phyloP scores from a whole-genome alignment of 257 asterid genomes.

The Hygrophila difformis region DNA sequence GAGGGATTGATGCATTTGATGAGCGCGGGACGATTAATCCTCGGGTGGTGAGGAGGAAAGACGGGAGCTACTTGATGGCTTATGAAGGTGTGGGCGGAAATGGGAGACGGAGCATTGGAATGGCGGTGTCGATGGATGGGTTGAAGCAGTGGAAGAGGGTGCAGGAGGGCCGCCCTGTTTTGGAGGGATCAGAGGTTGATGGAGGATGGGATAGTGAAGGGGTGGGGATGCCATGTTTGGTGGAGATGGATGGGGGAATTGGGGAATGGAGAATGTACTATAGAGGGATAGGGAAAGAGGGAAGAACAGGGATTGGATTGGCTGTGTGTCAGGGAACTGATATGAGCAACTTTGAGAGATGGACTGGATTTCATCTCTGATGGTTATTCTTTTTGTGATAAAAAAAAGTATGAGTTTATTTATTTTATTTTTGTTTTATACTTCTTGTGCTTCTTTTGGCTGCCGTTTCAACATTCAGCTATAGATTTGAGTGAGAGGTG shows the following conservation, averaged over 20 bases:
- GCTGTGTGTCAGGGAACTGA: conserved; percentile 64
- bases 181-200: conserved; percentile 29
- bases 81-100: conserved; percentile 60
- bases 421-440: no score
- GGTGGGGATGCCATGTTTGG: conserved; percentile 71
- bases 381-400: no score
- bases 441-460: neutral
- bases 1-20: conserved; percentile 41
- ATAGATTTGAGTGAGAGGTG: no score
- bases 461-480: no score
- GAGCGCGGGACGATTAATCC: conserved; percentile 52
- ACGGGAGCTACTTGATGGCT: conserved; percentile 69
- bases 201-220: conserved; percentile 83
- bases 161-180: conserved; percentile 35
- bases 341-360: conserved; percentile 38
- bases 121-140: conserved; percentile 62
- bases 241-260: conserved; percentile 60
- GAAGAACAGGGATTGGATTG: conserved; percentile 77
- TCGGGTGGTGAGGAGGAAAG: conserved; percentile 41
- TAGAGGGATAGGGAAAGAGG: conserved; percentile 64
- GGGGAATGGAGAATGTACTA: conserved; percentile 85
- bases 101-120: conserved; percentile 52
- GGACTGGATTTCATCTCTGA: conserved; percentile 45
- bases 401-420: no score
- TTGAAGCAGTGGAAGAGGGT: conserved; percentile 65